Evolutionary conservation across 2,329 filamentous ascomycete genomes (phyloP).

Genomic region (Westerdykella ornata): DNA sequence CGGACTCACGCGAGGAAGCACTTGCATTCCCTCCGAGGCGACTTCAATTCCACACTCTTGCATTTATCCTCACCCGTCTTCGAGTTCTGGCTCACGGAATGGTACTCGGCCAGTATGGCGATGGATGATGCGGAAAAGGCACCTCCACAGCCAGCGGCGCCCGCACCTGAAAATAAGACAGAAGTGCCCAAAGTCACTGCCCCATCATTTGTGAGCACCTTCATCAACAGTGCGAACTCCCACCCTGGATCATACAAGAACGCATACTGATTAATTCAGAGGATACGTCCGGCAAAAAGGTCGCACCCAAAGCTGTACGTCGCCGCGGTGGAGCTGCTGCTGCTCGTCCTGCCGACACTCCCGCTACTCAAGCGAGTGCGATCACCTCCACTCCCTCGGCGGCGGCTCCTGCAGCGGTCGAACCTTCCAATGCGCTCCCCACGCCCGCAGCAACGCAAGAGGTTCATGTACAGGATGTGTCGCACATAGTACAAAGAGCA

Average conservation of each 20-base stretch:
- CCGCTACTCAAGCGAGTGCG: no score
- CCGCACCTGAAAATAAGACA: background rate
- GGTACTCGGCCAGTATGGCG: no score
- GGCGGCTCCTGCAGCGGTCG: conserved; percentile 9
- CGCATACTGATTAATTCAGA: conserved; percentile 16
- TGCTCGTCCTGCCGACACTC: conserved; percentile 11
- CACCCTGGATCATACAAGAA: background rate
- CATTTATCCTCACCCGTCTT: no score
- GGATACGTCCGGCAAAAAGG: conserved; percentile 43
- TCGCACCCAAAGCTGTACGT: conserved; percentile 43
- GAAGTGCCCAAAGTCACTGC: background rate
- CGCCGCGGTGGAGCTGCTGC: conserved; percentile 37
- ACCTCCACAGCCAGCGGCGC: no score
- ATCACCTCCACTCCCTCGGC: conserved; percentile 3
- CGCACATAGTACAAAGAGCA: background rate
- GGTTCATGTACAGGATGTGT: no score
- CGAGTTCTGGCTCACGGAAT: no score
- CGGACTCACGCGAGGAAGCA: background rate
- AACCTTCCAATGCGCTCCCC: conserved; percentile 8
- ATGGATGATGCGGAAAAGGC: no score
- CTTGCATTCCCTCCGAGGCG: background rate
- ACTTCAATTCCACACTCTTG: no score
- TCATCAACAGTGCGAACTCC: conserved; percentile 5
- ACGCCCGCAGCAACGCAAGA: conserved; percentile 23
- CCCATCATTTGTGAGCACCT: conserved; percentile 1